Evolutionary conservation across 495 filamentous ascomycete genomes (phyloP).

Genomic region (Aspergillus kassunensis): DNA sequence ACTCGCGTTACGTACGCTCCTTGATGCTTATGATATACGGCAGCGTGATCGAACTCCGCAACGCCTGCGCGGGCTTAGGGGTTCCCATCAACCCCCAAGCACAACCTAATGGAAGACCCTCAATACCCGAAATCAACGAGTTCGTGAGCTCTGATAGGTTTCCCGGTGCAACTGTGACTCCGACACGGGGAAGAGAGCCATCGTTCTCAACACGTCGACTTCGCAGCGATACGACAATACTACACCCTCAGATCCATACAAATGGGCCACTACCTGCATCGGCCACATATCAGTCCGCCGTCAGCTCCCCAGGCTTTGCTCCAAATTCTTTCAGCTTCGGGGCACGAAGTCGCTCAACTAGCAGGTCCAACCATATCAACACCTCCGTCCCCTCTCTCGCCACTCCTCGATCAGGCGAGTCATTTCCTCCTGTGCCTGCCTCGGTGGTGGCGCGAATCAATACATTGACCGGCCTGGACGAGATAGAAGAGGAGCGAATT

Average conservation of each 20-base stretch:
- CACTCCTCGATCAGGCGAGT: constrained; percentile 74
- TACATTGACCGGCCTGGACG: constrained; percentile 53
- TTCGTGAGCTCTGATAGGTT: constrained; percentile 20
- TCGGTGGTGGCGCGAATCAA: constrained; percentile 40
- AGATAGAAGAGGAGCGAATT: constrained; percentile 68
- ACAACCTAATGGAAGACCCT: constrained; percentile 22
- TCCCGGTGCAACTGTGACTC: constrained; percentile 55
- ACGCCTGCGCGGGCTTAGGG: constrained; percentile 45
- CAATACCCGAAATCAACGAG: constrained; percentile 23
- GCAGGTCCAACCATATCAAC: constrained; percentile 46
- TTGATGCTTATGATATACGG: constrained; percentile 78
- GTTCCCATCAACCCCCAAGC: constrained; percentile 25
- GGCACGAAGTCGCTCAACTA: constrained; percentile 49
- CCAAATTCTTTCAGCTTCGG: constrained; percentile 32
- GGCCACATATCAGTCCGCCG: constrained; percentile 23
- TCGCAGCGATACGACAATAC: constrained; percentile 60
- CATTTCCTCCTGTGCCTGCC: constrained; percentile 60
- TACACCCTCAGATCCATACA: constrained; percentile 46
- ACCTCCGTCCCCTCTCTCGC: constrained; percentile 47
- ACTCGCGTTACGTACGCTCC: constrained; percentile 75
- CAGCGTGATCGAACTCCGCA: constrained; percentile 70
- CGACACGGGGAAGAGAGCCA: constrained; percentile 51
- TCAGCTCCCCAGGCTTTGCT: constrained; percentile 34
- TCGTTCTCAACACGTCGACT: constrained; percentile 45
- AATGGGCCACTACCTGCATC: constrained; percentile 25